Evolutionary conservation across 768 basidiomycete genomes (phyloP).

Genomic region (Rhodotorula taiwanensis): DNA sequence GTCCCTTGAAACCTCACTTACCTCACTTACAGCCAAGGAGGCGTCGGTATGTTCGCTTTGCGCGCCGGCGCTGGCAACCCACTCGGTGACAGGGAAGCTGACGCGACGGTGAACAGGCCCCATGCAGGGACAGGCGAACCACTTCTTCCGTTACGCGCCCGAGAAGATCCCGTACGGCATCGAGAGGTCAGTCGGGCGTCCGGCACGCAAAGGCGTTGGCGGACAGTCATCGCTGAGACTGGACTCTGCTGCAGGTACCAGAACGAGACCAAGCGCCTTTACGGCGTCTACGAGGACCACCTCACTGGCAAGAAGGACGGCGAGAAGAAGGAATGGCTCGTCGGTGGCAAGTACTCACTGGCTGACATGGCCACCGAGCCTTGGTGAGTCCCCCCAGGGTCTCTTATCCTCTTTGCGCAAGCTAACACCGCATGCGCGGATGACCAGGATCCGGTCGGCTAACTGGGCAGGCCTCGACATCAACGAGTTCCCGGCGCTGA

Average conservation of each 20-base stretch:
- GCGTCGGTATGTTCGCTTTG: conserved; percentile 6
- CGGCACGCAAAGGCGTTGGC: too few species aligned
- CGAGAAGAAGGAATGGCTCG: conserved; percentile 30
- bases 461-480: conserved; percentile 22
- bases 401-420: neutral
- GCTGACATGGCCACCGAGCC: conserved; percentile 27
- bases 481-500: conserved; percentile 18
- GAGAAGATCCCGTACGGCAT: conserved; percentile 38
- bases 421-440: neutral
- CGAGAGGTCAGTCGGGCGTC: neutral
- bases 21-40: conserved; percentile 11
- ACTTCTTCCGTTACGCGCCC: conserved; percentile 38
- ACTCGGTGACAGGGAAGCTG: neutral
- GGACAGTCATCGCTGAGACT: too few species aligned
- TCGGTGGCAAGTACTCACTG: conserved; percentile 36
- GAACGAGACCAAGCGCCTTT: conserved; percentile 36
- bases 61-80: neutral
- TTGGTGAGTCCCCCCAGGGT: neutral
- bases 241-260: conserved; percentile 13
- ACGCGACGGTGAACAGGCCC: neutral
- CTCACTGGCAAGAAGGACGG: conserved; percentile 28
- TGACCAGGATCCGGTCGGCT: conserved; percentile 1
- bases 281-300: conserved; percentile 30
- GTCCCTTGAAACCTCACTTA: neutral
- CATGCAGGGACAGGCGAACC: conserved; percentile 27